Evolutionary conservation across 768 basidiomycete species (phyloP).

Genomic region (Amylocystis lapponica): DNA sequence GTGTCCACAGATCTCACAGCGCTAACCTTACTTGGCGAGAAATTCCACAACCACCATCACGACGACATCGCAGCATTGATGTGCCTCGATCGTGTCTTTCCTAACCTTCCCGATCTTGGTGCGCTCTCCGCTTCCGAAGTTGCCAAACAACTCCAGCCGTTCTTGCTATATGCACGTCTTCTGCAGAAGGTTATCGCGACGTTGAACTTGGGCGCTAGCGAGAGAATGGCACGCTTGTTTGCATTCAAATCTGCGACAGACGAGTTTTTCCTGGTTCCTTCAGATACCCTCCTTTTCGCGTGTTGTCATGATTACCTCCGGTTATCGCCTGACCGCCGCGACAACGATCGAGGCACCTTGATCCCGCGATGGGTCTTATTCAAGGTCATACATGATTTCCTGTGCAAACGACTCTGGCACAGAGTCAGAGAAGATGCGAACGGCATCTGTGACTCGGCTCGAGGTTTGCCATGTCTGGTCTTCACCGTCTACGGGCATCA

Average conservation of each 20-base stretch:
- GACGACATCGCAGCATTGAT: slow-evolving; percentile 26
- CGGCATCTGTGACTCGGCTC: slow-evolving; percentile 21
- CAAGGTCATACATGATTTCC: too few relatives aligned
- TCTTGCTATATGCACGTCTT: slow-evolving; percentile 1
- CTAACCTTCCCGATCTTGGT: background rate
- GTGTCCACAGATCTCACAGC: slow-evolving; percentile 12
- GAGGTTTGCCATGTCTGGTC: slow-evolving; percentile 35
- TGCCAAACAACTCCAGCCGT: background rate
- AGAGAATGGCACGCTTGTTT: slow-evolving; percentile 29
- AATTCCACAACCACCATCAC: slow-evolving; percentile 20
- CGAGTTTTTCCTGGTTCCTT: slow-evolving; percentile 23
- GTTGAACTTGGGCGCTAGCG: slow-evolving; percentile 19
- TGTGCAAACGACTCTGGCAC: too few relatives aligned
- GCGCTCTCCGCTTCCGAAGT: background rate
- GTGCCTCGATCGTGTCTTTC: background rate
- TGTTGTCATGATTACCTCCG: background rate
- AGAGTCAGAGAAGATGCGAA: too few relatives aligned
- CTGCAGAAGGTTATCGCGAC: slow-evolving; percentile 23
- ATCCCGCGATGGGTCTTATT: too few relatives aligned
- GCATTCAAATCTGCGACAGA: slow-evolving; percentile 24
- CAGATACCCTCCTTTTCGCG: slow-evolving; percentile 21
- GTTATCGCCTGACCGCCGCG: too few relatives aligned
- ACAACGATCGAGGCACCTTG: too few relatives aligned
- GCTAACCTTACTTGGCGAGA: slow-evolving; percentile 27
- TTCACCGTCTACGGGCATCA: slow-evolving; percentile 1